Evolutionary conservation across 495 filamentous ascomycete genomes (phyloP).

Genomic region (Bombardia bombarda): DNA sequence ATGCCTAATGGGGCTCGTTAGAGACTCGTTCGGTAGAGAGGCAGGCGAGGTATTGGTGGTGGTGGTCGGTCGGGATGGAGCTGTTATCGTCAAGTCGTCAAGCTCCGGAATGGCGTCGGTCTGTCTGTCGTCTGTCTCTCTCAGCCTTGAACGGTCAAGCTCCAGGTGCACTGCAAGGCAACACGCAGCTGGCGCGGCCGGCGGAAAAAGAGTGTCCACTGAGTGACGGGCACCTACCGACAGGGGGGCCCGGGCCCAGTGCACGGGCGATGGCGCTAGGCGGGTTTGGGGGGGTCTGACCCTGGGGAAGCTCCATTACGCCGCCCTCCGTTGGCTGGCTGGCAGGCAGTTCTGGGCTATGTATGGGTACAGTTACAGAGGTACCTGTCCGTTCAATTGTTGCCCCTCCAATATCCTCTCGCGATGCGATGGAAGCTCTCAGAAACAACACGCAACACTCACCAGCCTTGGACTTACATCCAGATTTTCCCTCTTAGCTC

Average conservation of each 20-base stretch:
- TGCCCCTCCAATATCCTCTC: constrained; percentile 13
- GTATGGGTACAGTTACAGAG: not conserved
- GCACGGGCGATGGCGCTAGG: constrained; percentile 12
- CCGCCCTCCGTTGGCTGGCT: too few species aligned
- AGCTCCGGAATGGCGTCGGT: not conserved
- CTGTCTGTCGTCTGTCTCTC: not conserved
- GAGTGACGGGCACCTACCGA: too few species aligned
- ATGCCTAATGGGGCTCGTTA: not conserved
- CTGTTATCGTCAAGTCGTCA: not conserved
- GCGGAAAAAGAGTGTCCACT: constrained; percentile 4
- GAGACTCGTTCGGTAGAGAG: not conserved
- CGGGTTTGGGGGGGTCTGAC: not conserved
- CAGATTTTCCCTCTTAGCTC: too few species aligned
- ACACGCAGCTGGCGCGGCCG: constrained; percentile 34
- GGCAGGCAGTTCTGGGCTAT: not conserved
- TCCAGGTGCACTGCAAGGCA: constrained; percentile 23
- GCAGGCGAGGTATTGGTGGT: not conserved
- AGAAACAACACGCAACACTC: constrained; percentile 2
- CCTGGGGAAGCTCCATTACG: constrained; percentile 3
- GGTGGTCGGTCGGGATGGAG: not conserved
- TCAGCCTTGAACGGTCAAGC: not conserved
- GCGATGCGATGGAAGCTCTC: constrained; percentile 13
- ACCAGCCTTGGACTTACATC: not conserved
- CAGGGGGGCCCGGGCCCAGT: constrained; percentile 7
- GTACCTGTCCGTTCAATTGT: constrained; percentile 2